Base-by-base conservation (phyloP, 2,329 filamentous ascomycete genomes). In the Cordyceps cateniannulata region DNA sequence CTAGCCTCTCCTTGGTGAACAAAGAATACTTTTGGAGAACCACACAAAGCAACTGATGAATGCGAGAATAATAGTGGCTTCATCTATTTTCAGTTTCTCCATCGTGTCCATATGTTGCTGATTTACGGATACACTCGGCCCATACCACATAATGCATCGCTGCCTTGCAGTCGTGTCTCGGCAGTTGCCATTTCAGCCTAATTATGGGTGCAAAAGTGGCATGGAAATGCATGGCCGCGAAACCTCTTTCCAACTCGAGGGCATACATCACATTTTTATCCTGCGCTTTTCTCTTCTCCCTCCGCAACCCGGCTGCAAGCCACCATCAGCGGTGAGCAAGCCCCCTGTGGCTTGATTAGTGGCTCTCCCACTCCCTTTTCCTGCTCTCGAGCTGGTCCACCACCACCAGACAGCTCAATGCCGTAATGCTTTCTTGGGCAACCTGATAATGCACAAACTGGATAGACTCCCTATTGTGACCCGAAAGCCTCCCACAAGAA, bases 281-380 rank as follows among this genome's bases (percentile, higher is more conserved):
- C 32, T 3, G 32, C 32, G 5, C 50, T 40, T 32, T 24, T 25
- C 12, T 25, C 22, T 32, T 35, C 32, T 35, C 32, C n/a, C n/a
- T n/a, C n/a, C 29, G 20, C 45, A 58, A 12, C 29, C 38, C 20
- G 49, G 7, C 52, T 54, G 20, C 52, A 32, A 55, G 24, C 51
- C 51, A 53, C 52, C 25, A n/a, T 55, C 52, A 55, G 52, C 52
- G 52, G 52, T 55, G 52, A 55, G 52, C 52, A 55, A 54, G 52
- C 52, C 52, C 32, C 51, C 18, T 55, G 52, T 55, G 52, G 52
- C 52, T 53, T 53, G 40, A 45, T 20, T 45, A 20, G 38, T 44
- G 24, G 18, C 24, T 16, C 16, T 42, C 52, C 25, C 32, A 3
- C 32, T 35, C 32, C 32, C 32, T 14, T 35, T 35, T 35, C 32